Evolutionary conservation across 306 rosid species (phyloP), one percentile per base, ranked within the genome.

Genomic region (Rosa lucieae): DNA sequence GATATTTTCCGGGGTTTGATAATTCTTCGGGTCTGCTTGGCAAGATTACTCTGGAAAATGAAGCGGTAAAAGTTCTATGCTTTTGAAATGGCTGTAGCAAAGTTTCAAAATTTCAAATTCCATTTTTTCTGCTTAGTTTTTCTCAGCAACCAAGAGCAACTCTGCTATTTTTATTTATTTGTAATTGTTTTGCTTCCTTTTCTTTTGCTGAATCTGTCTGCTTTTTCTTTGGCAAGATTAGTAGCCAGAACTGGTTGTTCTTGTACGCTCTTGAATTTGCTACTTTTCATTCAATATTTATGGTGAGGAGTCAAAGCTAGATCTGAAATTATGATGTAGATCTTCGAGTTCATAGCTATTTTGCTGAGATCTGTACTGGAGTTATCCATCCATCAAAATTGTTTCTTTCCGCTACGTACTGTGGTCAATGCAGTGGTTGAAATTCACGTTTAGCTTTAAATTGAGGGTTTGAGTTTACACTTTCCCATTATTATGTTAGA

Each of bases 261-360:
- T 56, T 10, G 23, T 8, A 56, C 8, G 63, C 29, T 20, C 63
- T 56, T 20, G 63, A 56, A 56, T 59, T 23, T 75, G 58, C 8
- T 13, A 23, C 2, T 7, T 74, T 14, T 58, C 21, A 18, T 59
- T 44, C 5, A 20, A 10, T 59, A 29, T 26, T 26, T 61, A 15
- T 58, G 5, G 66, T 18, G 40, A 5, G 46, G 53, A 3, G 71
- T 42, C 80, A 21, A 40, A 26, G 73, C 79, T 76, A 79, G 88
- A 85, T 85, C 88, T 78, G 81, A 23, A 26, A 67, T 66, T 78
- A 77, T 78, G 81, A 32, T 56, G 72, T 66, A 56, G 78, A 62
- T 62, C 67, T 47, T n/a, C 51, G 18, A 39, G 71, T 67, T 67
- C 48, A 17, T 23, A 37, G 26, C 14, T 3, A 39, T 37, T 29